phyloP scores from a whole-genome alignment of 2,329 filamentous ascomycete genomes.

The Fusarium sp. region DNA sequence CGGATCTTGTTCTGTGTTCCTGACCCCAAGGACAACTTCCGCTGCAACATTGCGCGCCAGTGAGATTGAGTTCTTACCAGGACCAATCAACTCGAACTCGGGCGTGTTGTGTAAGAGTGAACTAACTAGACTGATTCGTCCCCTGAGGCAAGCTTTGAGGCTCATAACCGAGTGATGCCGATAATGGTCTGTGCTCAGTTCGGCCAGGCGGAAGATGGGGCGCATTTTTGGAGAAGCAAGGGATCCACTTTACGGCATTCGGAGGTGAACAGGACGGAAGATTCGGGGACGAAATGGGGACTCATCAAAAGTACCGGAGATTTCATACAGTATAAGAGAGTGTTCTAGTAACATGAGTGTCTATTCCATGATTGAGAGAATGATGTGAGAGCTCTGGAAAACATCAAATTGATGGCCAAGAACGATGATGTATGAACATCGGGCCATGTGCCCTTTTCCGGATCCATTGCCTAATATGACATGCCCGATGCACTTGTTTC shows the following conservation, averaged over 20 bases:
- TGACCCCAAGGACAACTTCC: background rate
- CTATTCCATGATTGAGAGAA: background rate
- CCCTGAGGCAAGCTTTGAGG: background rate
- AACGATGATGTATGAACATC: conserved; percentile 15
- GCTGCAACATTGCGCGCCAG: background rate
- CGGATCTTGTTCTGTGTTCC: conserved; percentile 19
- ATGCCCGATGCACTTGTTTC: conserved; percentile 31
- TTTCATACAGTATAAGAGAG: background rate
- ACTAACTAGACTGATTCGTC: background rate
- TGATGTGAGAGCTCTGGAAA: too few relatives aligned
- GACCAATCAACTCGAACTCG: background rate
- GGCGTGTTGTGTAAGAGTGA: background rate
- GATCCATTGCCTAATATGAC: conserved; percentile 26
- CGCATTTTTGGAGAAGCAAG: conserved; percentile 28
- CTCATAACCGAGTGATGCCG: conserved; percentile 46
- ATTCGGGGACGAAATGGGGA: background rate
- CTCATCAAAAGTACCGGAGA: background rate
- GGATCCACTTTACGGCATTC: conserved; percentile 17
- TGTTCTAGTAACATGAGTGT: rapidly evolving
- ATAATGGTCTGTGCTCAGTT: conserved; percentile 46
- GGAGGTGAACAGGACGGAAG: conserved; percentile 4
- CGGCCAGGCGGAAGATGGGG: conserved; percentile 45
- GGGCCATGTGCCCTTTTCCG: conserved; percentile 28
- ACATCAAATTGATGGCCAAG: background rate
- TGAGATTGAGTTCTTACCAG: background rate